Evolutionary conservation across 176 grass and related monocot species (phyloP).

Genomic region (Puccinellia tenuiflora): DNA sequence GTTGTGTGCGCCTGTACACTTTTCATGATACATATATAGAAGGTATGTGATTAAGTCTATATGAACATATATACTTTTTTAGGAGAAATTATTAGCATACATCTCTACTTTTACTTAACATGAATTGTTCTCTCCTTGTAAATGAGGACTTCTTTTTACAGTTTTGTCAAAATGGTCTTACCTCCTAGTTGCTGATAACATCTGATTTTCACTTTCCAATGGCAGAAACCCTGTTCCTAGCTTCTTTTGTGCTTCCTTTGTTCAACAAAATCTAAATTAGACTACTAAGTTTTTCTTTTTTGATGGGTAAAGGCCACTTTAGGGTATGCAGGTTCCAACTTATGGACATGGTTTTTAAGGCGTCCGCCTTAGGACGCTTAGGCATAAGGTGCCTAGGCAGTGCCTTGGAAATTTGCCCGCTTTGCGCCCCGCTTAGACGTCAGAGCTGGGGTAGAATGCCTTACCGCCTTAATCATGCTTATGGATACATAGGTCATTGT

Average conservation of each 20-base stretch:
- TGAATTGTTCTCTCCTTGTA: background rate
- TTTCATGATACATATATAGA: no score
- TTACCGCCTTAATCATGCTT: no score
- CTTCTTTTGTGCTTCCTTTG: background rate
- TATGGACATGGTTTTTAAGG: no score
- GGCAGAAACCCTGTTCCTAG: background rate
- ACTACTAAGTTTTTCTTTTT: background rate
- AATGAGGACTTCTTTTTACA: background rate
- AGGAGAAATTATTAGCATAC: no score
- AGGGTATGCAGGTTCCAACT: background rate
- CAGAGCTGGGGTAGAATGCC: no score
- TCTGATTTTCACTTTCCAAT: conserved; percentile 2
- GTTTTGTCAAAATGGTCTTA: background rate
- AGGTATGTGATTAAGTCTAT: background rate
- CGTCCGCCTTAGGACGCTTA: no score
- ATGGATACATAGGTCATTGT: background rate
- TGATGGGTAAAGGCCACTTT: background rate
- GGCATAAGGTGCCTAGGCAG: no score
- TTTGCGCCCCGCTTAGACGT: no score
- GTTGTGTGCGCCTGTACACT: no score
- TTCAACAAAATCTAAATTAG: background rate
- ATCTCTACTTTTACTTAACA: background rate
- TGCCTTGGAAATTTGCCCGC: no score
- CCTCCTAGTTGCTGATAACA: background rate
- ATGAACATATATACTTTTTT: background rate